These are phyloP conservation scores for Paulownia fortunei DNA, from an alignment of 257 asterid species.

Conservation along the genomic window DNA sequence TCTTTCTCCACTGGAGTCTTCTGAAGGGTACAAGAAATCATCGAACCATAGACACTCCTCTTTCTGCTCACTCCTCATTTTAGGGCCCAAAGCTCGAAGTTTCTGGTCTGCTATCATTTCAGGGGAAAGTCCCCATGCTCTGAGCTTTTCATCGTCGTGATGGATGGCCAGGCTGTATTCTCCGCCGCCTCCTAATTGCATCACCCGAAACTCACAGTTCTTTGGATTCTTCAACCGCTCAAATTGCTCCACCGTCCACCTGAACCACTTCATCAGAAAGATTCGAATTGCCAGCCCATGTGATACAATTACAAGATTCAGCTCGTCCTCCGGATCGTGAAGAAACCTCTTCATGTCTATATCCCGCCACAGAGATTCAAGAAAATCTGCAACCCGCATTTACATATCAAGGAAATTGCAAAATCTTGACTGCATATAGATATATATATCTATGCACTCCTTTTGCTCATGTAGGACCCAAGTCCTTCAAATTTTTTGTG, in stretches of 20 bases:
- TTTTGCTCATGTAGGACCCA: no score
- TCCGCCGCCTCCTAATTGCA: conserved; percentile 35
- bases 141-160: conserved; percentile 21
- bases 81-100: conserved; percentile 2
- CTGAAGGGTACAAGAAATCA: conserved; percentile 25
- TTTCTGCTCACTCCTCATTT: neutral
- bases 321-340: conserved; percentile 23
- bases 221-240: conserved; percentile 34
- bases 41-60: conserved; percentile 31
- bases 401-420: neutral
- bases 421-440: neutral
- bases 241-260: conserved; percentile 44
- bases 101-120: conserved; percentile 37
- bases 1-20: neutral
- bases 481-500: no score
- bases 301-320: conserved; percentile 46
- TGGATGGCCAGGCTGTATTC: conserved; percentile 41
- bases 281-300: conserved; percentile 47
- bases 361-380: conserved; percentile 47
- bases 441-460: no score
- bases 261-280: conserved; percentile 43
- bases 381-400: conserved; percentile 32
- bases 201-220: conserved; percentile 38
- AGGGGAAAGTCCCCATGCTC: conserved; percentile 26
- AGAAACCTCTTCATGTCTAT: conserved; percentile 47